A percentile compares a stretch with the other conserved stretches of the same genome.
Evolutionary conservation across 768 basidiomycete genomes (phyloP).

Genomic region (Amanita exitialis): DNA sequence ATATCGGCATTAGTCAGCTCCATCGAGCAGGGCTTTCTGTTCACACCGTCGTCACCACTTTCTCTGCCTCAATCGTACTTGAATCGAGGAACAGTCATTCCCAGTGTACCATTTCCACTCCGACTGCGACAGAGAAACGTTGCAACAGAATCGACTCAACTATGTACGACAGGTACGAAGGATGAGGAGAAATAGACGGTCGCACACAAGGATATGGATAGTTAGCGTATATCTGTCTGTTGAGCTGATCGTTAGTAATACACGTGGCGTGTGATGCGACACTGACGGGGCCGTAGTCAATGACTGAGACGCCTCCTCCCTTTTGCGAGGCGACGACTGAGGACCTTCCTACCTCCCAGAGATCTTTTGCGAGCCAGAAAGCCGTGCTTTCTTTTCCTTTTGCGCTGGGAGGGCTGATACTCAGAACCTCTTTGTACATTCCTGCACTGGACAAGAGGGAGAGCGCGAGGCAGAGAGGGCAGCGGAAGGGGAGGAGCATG

Average conservation of each 20-base stretch:
- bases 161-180: not conserved
- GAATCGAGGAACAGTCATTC: not conserved
- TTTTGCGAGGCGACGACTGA: slow-evolving; percentile 61
- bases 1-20: slow-evolving; percentile 55
- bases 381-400: slow-evolving; percentile 87
- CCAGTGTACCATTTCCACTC: not conserved
- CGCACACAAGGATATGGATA: slow-evolving; percentile 1
- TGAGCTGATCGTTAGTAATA: not conserved
- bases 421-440: slow-evolving; percentile 71
- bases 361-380: slow-evolving; percentile 73
- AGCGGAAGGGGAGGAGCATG: slow-evolving; percentile 14
- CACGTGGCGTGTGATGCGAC: not conserved
- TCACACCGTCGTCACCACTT: slow-evolving; percentile 51
- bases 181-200: not conserved
- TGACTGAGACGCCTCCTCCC: slow-evolving; percentile 77
- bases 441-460: slow-evolving; percentile 37
- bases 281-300: slow-evolving; percentile 21
- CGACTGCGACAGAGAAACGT: not conserved
- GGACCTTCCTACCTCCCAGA: slow-evolving; percentile 59
- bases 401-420: slow-evolving; percentile 94
- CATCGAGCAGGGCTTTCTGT: slow-evolving; percentile 61
- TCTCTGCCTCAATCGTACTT: slow-evolving; percentile 44
- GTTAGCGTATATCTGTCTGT: slow-evolving; percentile 1
- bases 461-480: slow-evolving; percentile 12
- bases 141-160: not conserved